Base-by-base conservation (phyloP, 805 yeast species). In the Candida manassasensis region DNA sequence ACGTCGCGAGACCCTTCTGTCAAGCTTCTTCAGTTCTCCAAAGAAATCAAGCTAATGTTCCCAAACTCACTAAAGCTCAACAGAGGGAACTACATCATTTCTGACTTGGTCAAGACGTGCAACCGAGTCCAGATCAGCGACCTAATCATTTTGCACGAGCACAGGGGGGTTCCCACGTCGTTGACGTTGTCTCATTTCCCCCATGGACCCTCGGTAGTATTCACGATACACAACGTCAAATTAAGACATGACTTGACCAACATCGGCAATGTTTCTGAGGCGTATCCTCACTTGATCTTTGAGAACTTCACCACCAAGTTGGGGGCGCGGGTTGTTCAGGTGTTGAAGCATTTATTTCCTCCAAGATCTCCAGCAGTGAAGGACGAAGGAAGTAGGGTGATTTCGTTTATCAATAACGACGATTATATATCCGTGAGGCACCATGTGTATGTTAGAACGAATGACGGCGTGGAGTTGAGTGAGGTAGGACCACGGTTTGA, bases 401-500 rank as follows among this genome's bases (percentile, higher is more conserved):
- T 93, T 34, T 84, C 96, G 2, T 93, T 93, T 64, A 79, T 84
- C 28, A 93, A 93, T 57, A 74, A 77, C 36, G 95, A 87, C 32
- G 99, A 93, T 62, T 93, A 79, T 53, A 90, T 93, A 41, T 78
- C 88, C 42, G 97, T 93, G 4, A 76, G 99, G 59, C 98, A 93
- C 53, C 99, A 93, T 55, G 83, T 93, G 1, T 93, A 84, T 56
- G 96, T 88, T 4, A 81, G 78, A 54, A 87, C 96, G 0, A 81
- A 82, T 47, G 96, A 88, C 43, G 73, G 79, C 22, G 96, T 88
- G 2, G 97, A 93, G 57, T 62, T 93, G 38, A 89, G 96, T 39
- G 99, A 93, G 57, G 84, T 93, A 24, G 99, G 99, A 0, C 99
- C 99, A n/a, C 71, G 99, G 43, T 93, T 93, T 50, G 98, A 93